These are phyloP conservation scores for Lignosus rhinocerotis DNA, from an alignment of 1,284 basidiomycete species.

Conservation along the genomic window DNA sequence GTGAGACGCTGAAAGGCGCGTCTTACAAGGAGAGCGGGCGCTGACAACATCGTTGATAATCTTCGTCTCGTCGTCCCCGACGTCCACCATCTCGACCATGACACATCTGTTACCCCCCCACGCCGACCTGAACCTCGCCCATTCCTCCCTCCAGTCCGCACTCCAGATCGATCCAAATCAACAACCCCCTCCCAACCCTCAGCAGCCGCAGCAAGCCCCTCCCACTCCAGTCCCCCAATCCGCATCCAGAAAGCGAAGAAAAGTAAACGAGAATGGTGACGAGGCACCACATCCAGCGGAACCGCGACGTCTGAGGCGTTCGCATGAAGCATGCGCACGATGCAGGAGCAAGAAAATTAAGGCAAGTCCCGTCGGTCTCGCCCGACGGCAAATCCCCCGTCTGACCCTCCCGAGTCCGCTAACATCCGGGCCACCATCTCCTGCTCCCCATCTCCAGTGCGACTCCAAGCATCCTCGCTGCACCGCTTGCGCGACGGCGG, in stretches of 20 bases:
- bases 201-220: slow-evolving; percentile 40
- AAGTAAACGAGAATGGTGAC: slow-evolving; percentile 53
- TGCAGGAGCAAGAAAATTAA: slow-evolving; percentile 92
- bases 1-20: slow-evolving; percentile 13
- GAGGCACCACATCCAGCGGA: slow-evolving; percentile 57
- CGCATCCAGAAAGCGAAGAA: slow-evolving; percentile 54
- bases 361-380: slow-evolving; percentile 84
- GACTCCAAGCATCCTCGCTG: slow-evolving; percentile 85
- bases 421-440: slow-evolving; percentile 31
- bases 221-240: slow-evolving; percentile 34
- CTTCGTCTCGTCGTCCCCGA: slow-evolving; percentile 23
- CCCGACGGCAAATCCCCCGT: slow-evolving; percentile 79
- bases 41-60: slow-evolving; percentile 21
- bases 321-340: slow-evolving; percentile 84
- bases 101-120: slow-evolving; percentile 49
- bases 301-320: slow-evolving; percentile 76
- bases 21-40: slow-evolving; percentile 20
- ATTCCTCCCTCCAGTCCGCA: slow-evolving; percentile 55
- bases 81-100: slow-evolving; percentile 34
- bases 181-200: slow-evolving; percentile 25
- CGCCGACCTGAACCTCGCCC: slow-evolving; percentile 41
- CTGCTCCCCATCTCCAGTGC: slow-evolving; percentile 51
- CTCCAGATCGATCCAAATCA: slow-evolving; percentile 67
- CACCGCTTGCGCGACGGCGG: slow-evolving; percentile 77
- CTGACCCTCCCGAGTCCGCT: slow-evolving; percentile 28